Evolutionary conservation across 257 asterid species (phyloP).

Genomic region (Lycium ferocissimum): DNA sequence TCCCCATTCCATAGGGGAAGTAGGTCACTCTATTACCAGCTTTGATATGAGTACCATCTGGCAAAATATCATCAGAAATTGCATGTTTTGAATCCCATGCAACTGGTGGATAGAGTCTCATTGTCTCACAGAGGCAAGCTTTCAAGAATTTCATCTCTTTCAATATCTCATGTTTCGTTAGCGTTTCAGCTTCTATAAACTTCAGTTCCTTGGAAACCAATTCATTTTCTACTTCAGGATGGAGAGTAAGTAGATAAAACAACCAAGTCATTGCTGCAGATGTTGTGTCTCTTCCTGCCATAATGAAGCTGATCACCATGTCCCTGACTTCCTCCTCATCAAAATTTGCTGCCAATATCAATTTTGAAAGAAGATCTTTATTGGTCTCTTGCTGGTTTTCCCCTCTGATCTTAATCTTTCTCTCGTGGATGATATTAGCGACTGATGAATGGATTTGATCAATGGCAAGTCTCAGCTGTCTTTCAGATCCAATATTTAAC

Average conservation of each 20-base stretch:
- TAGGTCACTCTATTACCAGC: slow-evolving; percentile 77
- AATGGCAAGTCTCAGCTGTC: slow-evolving; percentile 49
- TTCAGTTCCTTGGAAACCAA: slow-evolving; percentile 46
- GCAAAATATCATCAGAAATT: slow-evolving; percentile 43
- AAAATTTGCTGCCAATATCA: slow-evolving; percentile 44
- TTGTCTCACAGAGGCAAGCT: slow-evolving; percentile 68
- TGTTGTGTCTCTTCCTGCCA: slow-evolving; percentile 77
- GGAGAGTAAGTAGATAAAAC: slow-evolving; percentile 53
- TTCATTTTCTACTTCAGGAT: slow-evolving; percentile 47
- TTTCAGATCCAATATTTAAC: slow-evolving; percentile 56
- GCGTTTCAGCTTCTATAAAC: neutral
- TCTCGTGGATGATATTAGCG: slow-evolving; percentile 39
- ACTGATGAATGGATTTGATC: slow-evolving; percentile 50
- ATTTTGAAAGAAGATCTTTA: slow-evolving; percentile 47
- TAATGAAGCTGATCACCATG: slow-evolving; percentile 63
- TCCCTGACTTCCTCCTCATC: slow-evolving; percentile 53
- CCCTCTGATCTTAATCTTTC: slow-evolving; percentile 20
- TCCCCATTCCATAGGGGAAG: slow-evolving; percentile 85
- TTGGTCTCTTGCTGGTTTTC: neutral
- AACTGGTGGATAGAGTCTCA: slow-evolving; percentile 69
- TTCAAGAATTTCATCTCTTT: slow-evolving; percentile 49
- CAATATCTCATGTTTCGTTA: slow-evolving; percentile 37
- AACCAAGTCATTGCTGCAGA: slow-evolving; percentile 83
- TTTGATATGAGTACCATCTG: slow-evolving; percentile 51
- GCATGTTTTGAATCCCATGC: slow-evolving; percentile 79